Percentiles rank a stretch among this genome's conserved stretches.
phyloP scores from a whole-genome alignment of 2,329 filamentous ascomycete species.

The Calonectria fujianensis region DNA sequence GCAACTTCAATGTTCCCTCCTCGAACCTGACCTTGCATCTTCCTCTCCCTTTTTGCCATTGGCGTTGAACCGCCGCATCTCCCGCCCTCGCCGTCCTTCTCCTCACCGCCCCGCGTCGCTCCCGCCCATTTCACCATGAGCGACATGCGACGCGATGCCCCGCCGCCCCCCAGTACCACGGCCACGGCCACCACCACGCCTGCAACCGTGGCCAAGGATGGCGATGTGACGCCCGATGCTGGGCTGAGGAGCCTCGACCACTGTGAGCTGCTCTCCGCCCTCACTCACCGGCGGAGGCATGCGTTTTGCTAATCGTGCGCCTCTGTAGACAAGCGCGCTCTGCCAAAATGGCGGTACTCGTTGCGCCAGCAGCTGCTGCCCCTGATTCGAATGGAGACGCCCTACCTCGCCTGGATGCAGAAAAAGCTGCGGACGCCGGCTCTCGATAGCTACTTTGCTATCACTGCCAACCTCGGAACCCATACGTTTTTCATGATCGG shows the following conservation, averaged over 20 bases:
- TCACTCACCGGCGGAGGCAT: conserved; percentile 13
- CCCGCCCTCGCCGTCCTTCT: conserved; percentile 1
- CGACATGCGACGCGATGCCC: conserved; percentile 59
- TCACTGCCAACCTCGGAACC: conserved; percentile 95
- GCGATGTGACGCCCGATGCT: conserved; percentile 73
- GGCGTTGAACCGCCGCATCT: conserved; percentile 39
- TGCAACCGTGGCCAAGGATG: conserved; percentile 46
- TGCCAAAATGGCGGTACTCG: conserved; percentile 92
- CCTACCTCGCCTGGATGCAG: conserved; percentile 92
- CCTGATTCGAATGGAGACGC: conserved; percentile 94
- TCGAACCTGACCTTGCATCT: conserved; percentile 38
- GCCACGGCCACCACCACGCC: conserved; percentile 37
- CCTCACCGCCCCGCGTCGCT: conserved; percentile 28
- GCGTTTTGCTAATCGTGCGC: conserved; percentile 37
- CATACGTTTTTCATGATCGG: conserved; percentile 99
- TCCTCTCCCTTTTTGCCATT: conserved; percentile 46
- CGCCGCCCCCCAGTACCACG: conserved; percentile 50
- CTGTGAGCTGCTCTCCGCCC: conserved; percentile 70
- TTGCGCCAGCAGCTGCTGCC: conserved; percentile 89
- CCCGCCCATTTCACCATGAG: conserved; percentile 56
- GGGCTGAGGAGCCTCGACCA: conserved; percentile 88
- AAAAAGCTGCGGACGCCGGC: conserved; percentile 85
- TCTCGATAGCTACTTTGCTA: conserved; percentile 97
- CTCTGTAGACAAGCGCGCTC: conserved; percentile 82
- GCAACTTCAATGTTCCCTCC: conserved; percentile 38